A percentile compares a stretch with the other conserved stretches of the same genome.
phyloP scores from a whole-genome alignment of 331 rosid species.

The Acacia concinna region DNA sequence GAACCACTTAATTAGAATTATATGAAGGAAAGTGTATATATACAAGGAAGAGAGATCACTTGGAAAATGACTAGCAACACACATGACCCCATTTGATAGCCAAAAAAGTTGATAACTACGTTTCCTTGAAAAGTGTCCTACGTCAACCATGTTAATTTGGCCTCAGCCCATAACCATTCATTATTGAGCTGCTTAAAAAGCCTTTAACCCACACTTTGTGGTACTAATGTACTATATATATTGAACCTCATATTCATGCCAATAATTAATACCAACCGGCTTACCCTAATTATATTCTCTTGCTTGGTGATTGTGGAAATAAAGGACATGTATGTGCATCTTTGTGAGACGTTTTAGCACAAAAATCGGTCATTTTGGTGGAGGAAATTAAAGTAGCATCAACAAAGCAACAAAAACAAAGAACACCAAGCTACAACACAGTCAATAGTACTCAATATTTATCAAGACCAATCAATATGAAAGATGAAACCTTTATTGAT shows the following conservation, averaged over 20 bases:
- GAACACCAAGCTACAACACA: not conserved
- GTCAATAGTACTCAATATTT: not conserved
- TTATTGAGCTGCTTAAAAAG: not conserved
- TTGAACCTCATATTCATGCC: not conserved
- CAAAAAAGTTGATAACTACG: conserved; percentile 20
- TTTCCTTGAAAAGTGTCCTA: not conserved
- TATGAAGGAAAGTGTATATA: not conserved
- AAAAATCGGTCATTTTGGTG: not conserved
- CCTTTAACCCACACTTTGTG: not conserved
- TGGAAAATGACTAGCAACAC: conserved; percentile 8
- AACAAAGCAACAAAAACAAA: not conserved
- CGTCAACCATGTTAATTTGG: not conserved
- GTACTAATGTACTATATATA: not conserved
- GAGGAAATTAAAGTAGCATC: not conserved
- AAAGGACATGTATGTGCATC: not conserved
- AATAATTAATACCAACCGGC: not conserved
- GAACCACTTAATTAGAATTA: not conserved
- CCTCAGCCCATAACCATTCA: conserved; percentile 1
- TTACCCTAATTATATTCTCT: not conserved
- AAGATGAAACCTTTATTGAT: too few relatives aligned
- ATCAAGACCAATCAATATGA: not conserved
- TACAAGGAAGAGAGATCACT: not conserved
- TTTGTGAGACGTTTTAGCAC: not conserved
- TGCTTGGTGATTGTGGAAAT: not conserved
- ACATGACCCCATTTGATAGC: conserved; percentile 9